Conservation (phyloP, 2,329 filamentous ascomycete genomes). For the Penicillium janthinellum region DNA sequence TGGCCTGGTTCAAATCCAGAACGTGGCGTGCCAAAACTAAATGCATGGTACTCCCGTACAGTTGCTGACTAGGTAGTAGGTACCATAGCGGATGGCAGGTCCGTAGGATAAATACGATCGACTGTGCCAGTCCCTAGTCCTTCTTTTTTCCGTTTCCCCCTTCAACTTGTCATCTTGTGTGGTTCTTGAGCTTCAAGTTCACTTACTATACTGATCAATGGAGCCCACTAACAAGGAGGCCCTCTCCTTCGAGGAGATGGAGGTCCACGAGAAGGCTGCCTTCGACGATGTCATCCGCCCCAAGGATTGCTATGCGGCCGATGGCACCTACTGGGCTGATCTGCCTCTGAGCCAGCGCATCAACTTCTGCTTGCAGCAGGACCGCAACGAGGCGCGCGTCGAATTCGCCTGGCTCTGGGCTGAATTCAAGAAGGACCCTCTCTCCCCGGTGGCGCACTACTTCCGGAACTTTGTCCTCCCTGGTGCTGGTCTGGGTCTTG, state of each 20-base stretch:
- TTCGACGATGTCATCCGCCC: slow-evolving; percentile 82
- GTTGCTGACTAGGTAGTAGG: neutral
- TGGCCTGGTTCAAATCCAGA: neutral
- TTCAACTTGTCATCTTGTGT: neutral
- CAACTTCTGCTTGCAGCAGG: slow-evolving; percentile 72
- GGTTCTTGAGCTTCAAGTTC: slow-evolving; percentile 3
- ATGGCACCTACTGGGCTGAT: slow-evolving; percentile 92
- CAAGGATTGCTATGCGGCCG: slow-evolving; percentile 79
- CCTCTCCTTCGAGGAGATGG: slow-evolving; percentile 53
- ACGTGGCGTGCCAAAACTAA: neutral
- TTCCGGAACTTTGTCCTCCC: slow-evolving; percentile 87
- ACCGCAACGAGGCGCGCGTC: slow-evolving; percentile 66
- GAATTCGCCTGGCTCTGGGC: slow-evolving; percentile 69
- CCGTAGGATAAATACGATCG: slow-evolving; percentile 6
- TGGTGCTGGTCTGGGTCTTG: slow-evolving; percentile 85
- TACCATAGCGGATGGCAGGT: neutral
- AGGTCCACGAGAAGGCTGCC: slow-evolving; percentile 58
- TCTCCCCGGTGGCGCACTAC: slow-evolving; percentile 79
- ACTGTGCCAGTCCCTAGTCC: neutral
- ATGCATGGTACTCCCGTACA: neutral
- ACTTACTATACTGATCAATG: slow-evolving; percentile 12
- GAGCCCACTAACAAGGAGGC: slow-evolving; percentile 29
- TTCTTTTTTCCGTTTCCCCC: neutral
- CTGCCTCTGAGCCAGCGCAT: slow-evolving; percentile 69
- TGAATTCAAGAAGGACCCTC: slow-evolving; percentile 84